A percentile compares a stretch with the other conserved stretches of the same genome.
Evolutionary conservation across 2,329 filamentous ascomycete species (phyloP).

Genomic region (Leptoxyphium fumago): DNA sequence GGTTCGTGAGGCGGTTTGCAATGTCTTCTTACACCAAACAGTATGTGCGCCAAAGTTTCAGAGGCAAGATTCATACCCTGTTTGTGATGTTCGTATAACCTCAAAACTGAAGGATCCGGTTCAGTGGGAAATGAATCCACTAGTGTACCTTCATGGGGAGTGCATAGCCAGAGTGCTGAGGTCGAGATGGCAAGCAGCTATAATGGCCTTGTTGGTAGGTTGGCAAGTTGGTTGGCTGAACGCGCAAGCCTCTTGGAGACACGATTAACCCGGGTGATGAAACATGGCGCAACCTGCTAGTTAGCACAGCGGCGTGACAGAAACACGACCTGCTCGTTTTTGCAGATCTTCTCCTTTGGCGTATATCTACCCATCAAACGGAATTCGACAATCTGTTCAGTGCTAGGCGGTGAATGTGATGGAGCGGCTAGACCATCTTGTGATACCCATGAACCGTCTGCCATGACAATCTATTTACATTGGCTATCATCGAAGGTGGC

Average conservation of each 20-base stretch:
- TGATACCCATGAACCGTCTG: too few species aligned
- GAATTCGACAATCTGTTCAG: constrained; percentile 2
- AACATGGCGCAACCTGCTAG: constrained; percentile 24
- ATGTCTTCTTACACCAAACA: constrained; percentile 22
- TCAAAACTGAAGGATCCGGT: constrained; percentile 27
- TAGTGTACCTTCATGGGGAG: constrained; percentile 28
- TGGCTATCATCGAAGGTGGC: too few species aligned
- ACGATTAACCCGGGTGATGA: constrained; percentile 23
- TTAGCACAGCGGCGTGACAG: constrained; percentile 31
- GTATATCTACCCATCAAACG: constrained; percentile 28
- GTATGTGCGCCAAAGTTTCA: constrained; percentile 30
- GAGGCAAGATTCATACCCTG: constrained; percentile 23
- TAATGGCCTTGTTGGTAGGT: constrained; percentile 20
- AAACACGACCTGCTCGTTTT: constrained; percentile 28
- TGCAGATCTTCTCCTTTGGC: constrained; percentile 25
- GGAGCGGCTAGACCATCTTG: too few species aligned
- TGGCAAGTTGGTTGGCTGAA: constrained; percentile 17
- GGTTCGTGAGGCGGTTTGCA: constrained; percentile 24
- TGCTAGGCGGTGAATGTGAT: background rate
- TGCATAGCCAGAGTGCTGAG: constrained; percentile 24
- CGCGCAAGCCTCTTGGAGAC: constrained; percentile 27
- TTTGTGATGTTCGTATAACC: constrained; percentile 31
- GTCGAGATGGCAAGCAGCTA: constrained; percentile 21
- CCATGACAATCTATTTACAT: too few species aligned
- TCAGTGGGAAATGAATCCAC: constrained; percentile 33